Evolutionary conservation across 306 rosid genomes (phyloP).

Genomic region (Trifolium pratense): DNA sequence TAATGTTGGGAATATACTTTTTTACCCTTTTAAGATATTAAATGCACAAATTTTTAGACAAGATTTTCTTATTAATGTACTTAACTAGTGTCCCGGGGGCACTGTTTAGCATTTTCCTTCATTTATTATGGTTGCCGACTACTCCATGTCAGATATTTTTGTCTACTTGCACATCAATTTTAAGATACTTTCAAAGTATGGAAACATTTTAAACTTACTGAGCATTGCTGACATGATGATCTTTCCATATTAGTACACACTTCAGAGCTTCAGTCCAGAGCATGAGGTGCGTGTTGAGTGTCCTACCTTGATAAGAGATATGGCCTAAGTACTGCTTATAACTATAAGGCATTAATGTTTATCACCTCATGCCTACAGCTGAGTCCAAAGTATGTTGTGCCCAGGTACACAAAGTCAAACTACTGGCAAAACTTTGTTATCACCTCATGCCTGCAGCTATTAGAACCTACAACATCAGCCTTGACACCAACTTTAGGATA

Average conservation of each 20-base stretch:
- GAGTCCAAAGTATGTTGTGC: neutral
- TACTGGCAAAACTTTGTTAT: neutral
- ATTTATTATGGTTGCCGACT: slow-evolving; percentile 2
- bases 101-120: no score
- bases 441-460: neutral
- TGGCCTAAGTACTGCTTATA: neutral
- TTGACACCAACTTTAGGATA: neutral
- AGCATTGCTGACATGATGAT: neutral
- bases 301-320: neutral
- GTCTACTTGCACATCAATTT: neutral
- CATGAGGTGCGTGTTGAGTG: neutral
- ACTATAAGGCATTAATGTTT: neutral
- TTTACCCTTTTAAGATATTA: no score
- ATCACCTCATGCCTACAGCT: no score
- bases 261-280: neutral
- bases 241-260: neutral
- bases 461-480: slow-evolving; percentile 1
- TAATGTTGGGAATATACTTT: no score
- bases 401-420: neutral
- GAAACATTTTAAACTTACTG: slow-evolving; percentile 2
- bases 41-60: no score
- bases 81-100: no score
- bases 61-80: no score
- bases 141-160: neutral
- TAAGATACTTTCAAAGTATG: slow-evolving; percentile 9